Conservation (phyloP, 2,329 filamentous ascomycete genomes). For the Plectosphaerella cucumerina region DNA sequence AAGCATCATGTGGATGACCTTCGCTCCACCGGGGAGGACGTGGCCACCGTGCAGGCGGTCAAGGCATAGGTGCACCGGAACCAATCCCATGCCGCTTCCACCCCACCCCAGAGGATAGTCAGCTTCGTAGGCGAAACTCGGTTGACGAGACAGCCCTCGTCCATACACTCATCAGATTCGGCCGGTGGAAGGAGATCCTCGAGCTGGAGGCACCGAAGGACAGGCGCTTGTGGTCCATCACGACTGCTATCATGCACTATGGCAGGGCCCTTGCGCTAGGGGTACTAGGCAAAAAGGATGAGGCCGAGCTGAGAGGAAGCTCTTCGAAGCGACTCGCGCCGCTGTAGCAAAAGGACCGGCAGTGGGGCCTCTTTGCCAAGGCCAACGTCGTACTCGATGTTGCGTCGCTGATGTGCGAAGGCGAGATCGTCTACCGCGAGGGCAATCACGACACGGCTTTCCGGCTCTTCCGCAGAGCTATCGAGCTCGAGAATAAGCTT, state of each 20-base stretch:
- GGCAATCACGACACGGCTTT: conserved; percentile 57
- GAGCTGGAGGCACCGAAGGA: conserved; percentile 53
- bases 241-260: conserved; percentile 65
- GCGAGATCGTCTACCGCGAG: conserved; percentile 68
- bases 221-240: conserved; percentile 59
- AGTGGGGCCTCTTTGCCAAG: conserved; percentile 62
- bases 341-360: conserved; percentile 49
- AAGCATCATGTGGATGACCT: conserved; percentile 16
- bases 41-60: conserved; percentile 7
- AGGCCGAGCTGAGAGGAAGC: conserved; percentile 38
- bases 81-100: no score
- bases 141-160: no score
- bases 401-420: conserved; percentile 64
- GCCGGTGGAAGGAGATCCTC: conserved; percentile 65
- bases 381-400: conserved; percentile 60
- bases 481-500: conserved; percentile 56
- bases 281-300: conserved; percentile 46
- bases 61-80: conserved; percentile 14
- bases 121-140: no score
- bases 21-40: conserved; percentile 10
- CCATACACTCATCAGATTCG: conserved; percentile 72
- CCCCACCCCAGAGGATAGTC: no score
- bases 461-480: conserved; percentile 49
- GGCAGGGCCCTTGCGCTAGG: conserved; percentile 65
- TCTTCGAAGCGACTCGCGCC: conserved; percentile 22